Conservation (phyloP, 179 eudicot species). For the Carnegiea gigantea region DNA sequence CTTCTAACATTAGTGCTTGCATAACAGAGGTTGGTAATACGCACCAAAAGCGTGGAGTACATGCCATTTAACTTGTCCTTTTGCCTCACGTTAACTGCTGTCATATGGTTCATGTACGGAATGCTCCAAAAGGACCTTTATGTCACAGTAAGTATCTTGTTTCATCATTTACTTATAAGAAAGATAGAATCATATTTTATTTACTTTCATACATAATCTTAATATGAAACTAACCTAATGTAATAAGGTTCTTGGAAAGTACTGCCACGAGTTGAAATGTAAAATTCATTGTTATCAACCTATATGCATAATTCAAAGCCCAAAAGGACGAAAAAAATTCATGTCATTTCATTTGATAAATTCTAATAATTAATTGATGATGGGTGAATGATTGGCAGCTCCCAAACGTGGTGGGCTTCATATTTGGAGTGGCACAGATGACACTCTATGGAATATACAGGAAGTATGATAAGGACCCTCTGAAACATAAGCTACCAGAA, state of each 20-base stretch:
- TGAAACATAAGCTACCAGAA: constrained; percentile 34
- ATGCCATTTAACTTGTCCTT: constrained; percentile 68
- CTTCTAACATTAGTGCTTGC: not conserved
- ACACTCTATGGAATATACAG: constrained; percentile 38
- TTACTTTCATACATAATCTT: too few species aligned
- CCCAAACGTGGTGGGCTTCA: constrained; percentile 60
- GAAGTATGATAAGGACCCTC: constrained; percentile 25
- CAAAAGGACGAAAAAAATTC: not conserved
- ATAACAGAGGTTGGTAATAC: constrained; percentile 58
- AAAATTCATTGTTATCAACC: too few species aligned
- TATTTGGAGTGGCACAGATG: constrained; percentile 61
- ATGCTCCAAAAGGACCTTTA: constrained; percentile 57
- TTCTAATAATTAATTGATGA: not conserved
- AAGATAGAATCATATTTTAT: too few species aligned
- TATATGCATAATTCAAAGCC: not conserved
- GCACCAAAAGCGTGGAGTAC: constrained; percentile 76
- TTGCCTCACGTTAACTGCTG: constrained; percentile 54
- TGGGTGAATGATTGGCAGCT: constrained; percentile 33
- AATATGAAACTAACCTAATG: too few species aligned
- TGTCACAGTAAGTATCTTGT: constrained; percentile 41
- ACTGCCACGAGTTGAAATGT: too few species aligned
- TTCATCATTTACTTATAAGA: too few species aligned
- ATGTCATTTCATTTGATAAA: not conserved
- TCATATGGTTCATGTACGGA: constrained; percentile 76
- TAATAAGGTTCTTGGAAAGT: too few species aligned